A percentile compares a stretch with the other conserved stretches of the same genome.
Conservation (phyloP, 1,284 basidiomycete species). For the Apiotrichum sp. region DNA sequence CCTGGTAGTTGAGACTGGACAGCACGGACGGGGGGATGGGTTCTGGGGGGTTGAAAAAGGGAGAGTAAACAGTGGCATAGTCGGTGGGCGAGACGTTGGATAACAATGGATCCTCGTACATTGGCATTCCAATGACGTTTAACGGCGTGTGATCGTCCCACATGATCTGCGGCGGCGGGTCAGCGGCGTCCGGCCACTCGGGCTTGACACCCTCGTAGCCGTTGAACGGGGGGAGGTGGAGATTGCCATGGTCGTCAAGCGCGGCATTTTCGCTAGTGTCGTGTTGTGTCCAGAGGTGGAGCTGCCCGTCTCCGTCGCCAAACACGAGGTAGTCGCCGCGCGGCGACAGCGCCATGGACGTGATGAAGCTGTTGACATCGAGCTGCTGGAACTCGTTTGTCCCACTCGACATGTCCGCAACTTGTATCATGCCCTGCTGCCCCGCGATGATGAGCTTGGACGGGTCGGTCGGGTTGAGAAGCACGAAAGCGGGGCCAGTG, state of each 20-base stretch:
- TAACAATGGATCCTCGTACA: slow-evolving; percentile 70
- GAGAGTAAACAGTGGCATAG: slow-evolving; percentile 46
- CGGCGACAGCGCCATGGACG: slow-evolving; percentile 73
- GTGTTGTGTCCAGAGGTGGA: slow-evolving; percentile 77
- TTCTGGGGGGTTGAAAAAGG: slow-evolving; percentile 56
- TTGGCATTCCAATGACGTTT: slow-evolving; percentile 82
- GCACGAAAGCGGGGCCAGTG: slow-evolving; percentile 79
- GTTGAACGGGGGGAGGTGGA: slow-evolving; percentile 63
- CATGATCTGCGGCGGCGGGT: slow-evolving; percentile 62
- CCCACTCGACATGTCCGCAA: slow-evolving; percentile 79
- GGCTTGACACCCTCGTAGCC: slow-evolving; percentile 73
- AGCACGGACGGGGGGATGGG: slow-evolving; percentile 70
- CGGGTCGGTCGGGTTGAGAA: slow-evolving; percentile 70
- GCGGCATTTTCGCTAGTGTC: slow-evolving; percentile 56
- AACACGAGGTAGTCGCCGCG: slow-evolving; percentile 87
- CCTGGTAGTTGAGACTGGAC: slow-evolving; percentile 72
- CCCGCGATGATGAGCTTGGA: slow-evolving; percentile 76
- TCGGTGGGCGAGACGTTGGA: slow-evolving; percentile 61
- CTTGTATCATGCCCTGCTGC: slow-evolving; percentile 79
- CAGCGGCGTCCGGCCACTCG: slow-evolving; percentile 74
- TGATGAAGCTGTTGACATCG: slow-evolving; percentile 63
- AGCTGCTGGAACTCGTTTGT: slow-evolving; percentile 51
- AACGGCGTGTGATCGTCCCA: slow-evolving; percentile 86
- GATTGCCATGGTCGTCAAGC: slow-evolving; percentile 30
- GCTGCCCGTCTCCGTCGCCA: slow-evolving; percentile 77